Evolutionary conservation across 768 basidiomycete genomes (phyloP), one percentile per base, ranked within the genome.

Genomic region (Leccinum ochraceum): DNA sequence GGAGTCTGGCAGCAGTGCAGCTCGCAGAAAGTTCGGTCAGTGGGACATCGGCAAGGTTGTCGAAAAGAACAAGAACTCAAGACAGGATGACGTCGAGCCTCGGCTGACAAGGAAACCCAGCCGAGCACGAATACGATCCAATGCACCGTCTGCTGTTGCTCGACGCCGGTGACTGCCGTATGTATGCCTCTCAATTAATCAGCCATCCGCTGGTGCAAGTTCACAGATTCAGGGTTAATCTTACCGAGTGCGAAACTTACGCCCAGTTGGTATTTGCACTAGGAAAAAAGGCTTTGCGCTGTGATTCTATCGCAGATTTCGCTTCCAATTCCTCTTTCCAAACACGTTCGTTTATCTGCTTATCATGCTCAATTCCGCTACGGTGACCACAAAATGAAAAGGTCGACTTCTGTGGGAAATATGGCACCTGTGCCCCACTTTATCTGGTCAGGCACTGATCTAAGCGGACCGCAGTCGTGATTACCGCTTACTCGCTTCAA

Each of bases 1-100:
- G 53, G 95, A 98, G 76, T 82, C 82, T 61, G 95, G 95, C 37
- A 89, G 86, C 65, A 83, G 79, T 60, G 88, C 89, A 59, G 85
- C 85, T 60, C 83, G 92, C 63, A 80, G 87, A 60, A 92, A 90
- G 69, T 92, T 95, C 75, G 78, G 74, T 26, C 83, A 85, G 61
- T 86, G 86, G 86, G 83, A 81, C 60, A 66, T 67, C 3, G 64
- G 57, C 4, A 70, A 61, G 14, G 58, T 55, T 9, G 57, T 44
- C 16, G 73, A 74, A 11, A 76, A 67, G 62, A 64, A 36, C 59
- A 72, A 60, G 59, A 62, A 2, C n/a, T 26, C 37, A 13, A 60
- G 61, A 54, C 66, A 66, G 34, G 63, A 65, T 11, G 70, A 69
- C 0, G 60, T 58, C 44, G 75, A 74, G 36, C 64, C 68, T 4